Evolutionary conservation across 2,329 filamentous ascomycete genomes (phyloP).

Genomic region (Orbilia javanica): DNA sequence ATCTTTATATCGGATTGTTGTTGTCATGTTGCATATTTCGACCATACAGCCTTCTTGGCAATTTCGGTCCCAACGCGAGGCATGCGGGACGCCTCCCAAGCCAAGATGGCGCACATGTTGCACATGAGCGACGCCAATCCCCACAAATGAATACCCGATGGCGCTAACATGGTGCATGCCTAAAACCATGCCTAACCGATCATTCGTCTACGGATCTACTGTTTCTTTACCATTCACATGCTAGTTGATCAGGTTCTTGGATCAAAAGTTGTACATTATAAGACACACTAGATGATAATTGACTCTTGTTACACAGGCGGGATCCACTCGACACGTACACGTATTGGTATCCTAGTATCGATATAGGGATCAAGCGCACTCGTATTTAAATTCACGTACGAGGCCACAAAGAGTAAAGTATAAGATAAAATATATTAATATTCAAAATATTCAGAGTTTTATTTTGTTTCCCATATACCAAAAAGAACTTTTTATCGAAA

Average conservation of each 20-base stretch:
- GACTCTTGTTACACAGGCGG: neutral
- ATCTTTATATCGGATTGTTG: slow-evolving; percentile 28
- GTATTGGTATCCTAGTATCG: neutral
- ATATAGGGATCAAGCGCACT: no score
- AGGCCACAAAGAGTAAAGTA: neutral
- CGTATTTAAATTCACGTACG: no score
- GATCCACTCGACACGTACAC: no score
- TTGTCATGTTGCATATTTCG: slow-evolving; percentile 46
- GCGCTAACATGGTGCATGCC: neutral
- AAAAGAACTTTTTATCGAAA: slow-evolving; percentile 15
- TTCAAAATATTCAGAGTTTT: no score
- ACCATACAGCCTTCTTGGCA: neutral
- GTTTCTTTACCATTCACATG: slow-evolving; percentile 4
- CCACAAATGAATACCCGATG: neutral
- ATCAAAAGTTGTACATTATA: slow-evolving; percentile 13
- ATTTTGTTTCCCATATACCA: slow-evolving; percentile 11
- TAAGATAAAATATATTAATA: neutral
- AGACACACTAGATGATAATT: slow-evolving; percentile 9
- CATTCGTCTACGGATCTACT: slow-evolving; percentile 8
- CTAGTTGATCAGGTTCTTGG: slow-evolving; percentile 1
- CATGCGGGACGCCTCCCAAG: neutral
- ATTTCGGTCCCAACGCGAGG: neutral
- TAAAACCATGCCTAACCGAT: neutral
- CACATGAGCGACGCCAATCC: neutral
- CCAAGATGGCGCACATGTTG: slow-evolving; percentile 3